A percentile compares a stretch with the other conserved stretches of the same genome.
phyloP scores from a whole-genome alignment of 2,329 filamentous ascomycete species.

The Pleoardoris graminearum region DNA sequence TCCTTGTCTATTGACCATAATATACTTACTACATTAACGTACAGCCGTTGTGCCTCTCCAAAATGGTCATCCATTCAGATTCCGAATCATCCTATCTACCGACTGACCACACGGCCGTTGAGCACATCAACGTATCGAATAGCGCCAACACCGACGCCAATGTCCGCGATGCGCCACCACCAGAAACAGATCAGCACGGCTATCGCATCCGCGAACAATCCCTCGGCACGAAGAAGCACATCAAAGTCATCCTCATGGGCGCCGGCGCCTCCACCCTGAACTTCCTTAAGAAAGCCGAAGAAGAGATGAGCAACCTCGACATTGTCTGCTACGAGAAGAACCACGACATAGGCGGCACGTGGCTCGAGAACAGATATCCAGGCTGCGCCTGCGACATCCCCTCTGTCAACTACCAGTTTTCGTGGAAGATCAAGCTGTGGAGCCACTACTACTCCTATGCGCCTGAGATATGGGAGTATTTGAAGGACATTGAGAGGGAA shows the following conservation, averaged over 20 bases:
- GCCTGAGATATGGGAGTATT: slow-evolving; percentile 50
- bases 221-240: slow-evolving; percentile 47
- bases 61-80: slow-evolving; percentile 12
- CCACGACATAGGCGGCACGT: slow-evolving; percentile 53
- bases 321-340: slow-evolving; percentile 56
- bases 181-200: slow-evolving; percentile 45
- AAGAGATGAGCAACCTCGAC: slow-evolving; percentile 47
- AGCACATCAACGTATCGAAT: slow-evolving; percentile 20
- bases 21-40: too few relatives aligned
- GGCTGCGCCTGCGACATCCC: slow-evolving; percentile 56
- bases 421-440: slow-evolving; percentile 54
- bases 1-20: background rate
- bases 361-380: slow-evolving; percentile 56
- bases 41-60: too few relatives aligned
- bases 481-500: slow-evolving; percentile 48
- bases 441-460: slow-evolving; percentile 49
- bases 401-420: slow-evolving; percentile 57
- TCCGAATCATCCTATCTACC: slow-evolving; percentile 1
- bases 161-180: slow-evolving; percentile 35
- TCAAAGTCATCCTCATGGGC: slow-evolving; percentile 50
- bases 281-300: slow-evolving; percentile 50
- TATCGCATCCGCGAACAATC: slow-evolving; percentile 50
- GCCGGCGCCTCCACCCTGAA: slow-evolving; percentile 49
- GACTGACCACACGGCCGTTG: slow-evolving; percentile 20
- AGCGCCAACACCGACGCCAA: slow-evolving; percentile 7